Evolutionary conservation across 768 basidiomycete species (phyloP).

Genomic region (Calocera cornea): DNA sequence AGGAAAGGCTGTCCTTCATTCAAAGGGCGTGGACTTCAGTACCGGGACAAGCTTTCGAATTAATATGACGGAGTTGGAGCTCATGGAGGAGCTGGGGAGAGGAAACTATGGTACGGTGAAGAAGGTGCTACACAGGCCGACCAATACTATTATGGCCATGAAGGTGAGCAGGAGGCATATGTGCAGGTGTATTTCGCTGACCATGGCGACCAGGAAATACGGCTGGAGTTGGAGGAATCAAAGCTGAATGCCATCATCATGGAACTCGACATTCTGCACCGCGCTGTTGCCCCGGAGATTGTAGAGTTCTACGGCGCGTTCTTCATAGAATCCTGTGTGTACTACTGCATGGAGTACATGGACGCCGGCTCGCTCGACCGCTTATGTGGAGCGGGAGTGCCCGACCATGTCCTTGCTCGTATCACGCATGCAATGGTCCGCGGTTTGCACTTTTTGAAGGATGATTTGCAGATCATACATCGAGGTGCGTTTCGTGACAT

Average conservation of each 20-base stretch:
- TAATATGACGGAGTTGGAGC: constrained; percentile 84
- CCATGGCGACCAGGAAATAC: constrained; percentile 64
- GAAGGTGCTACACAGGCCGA: constrained; percentile 86
- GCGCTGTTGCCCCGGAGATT: constrained; percentile 78
- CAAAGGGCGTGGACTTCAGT: constrained; percentile 77
- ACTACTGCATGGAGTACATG: constrained; percentile 99
- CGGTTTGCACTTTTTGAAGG: constrained; percentile 90
- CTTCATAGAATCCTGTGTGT: constrained; percentile 98
- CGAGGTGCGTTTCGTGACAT: constrained; percentile 31
- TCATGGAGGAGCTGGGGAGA: constrained; percentile 85
- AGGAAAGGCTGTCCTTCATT: constrained; percentile 85
- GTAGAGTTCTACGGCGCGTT: constrained; percentile 99
- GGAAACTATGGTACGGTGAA: constrained; percentile 98
- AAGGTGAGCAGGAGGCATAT: constrained; percentile 47
- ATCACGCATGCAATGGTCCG: constrained; percentile 73
- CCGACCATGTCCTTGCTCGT: constrained; percentile 68
- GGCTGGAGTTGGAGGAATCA: constrained; percentile 83
- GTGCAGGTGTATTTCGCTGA: neutral
- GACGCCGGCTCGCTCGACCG: constrained; percentile 94
- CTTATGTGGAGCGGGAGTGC: constrained; percentile 42
- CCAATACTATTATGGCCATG: constrained; percentile 96
- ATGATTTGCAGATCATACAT: constrained; percentile 79
- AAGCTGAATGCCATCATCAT: constrained; percentile 94
- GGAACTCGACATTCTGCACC: constrained; percentile 96
- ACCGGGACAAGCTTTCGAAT: constrained; percentile 84